These are phyloP conservation scores for Ciborinia camelliae DNA, from an alignment of 2,329 filamentous ascomycete genomes.

Conservation along the genomic window DNA sequence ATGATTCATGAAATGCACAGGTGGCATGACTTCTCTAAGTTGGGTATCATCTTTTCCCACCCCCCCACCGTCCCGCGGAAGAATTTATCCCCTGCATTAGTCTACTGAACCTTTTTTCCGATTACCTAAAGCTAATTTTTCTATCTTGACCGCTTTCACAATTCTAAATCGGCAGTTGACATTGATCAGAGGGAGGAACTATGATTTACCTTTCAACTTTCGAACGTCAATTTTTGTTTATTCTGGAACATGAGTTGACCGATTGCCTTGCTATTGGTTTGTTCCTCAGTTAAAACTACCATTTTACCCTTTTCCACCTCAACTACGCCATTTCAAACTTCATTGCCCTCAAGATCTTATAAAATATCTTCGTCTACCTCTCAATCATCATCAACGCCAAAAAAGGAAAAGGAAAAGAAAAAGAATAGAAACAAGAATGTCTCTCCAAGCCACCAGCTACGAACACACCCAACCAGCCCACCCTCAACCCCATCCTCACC, in stretches of 20 bases:
- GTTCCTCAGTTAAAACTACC: background rate
- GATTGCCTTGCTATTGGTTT: background rate
- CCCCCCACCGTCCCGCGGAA: background rate
- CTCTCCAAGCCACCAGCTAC: constrained; percentile 12
- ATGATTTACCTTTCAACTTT: background rate
- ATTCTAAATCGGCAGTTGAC: background rate
- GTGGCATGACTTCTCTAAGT: background rate
- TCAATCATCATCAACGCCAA: background rate
- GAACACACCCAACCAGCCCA: background rate
- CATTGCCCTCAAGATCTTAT: background rate
- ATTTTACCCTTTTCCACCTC: background rate
- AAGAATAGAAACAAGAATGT: constrained; percentile 5
- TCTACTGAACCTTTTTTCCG: background rate
- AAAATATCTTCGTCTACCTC: background rate
- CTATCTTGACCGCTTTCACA: background rate
- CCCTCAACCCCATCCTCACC: background rate
- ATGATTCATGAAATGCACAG: too few species aligned
- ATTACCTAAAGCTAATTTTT: background rate
- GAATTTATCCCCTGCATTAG: background rate
- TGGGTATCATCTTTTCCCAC: background rate
- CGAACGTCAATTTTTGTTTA: background rate
- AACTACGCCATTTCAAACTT: background rate
- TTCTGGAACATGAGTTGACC: background rate
- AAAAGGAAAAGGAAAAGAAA: background rate
- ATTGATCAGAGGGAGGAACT: background rate